Base-by-base conservation (phyloP, 2,329 filamentous ascomycete genomes). In the Xylaria arbuscula region DNA sequence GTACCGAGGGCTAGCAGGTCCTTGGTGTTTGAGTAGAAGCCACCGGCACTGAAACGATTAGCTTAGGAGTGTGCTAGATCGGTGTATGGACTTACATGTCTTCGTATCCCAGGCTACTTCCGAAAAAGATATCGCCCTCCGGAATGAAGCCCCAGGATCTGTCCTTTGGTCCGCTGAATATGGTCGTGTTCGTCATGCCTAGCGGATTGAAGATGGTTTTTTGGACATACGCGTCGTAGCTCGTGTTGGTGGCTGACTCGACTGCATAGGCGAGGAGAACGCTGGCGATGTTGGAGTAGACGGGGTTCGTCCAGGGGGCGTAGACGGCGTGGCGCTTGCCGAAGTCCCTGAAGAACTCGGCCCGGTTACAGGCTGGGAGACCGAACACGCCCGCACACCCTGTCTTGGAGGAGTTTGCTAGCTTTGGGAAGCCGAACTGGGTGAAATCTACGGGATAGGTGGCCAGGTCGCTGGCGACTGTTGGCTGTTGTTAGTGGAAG, bases 11-110 rank as follows among this genome's bases (percentile, higher is more conserved):
- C 66, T 0, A 75, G 70, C 1, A 79, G 65, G 53, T 78, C 76
- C 22, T 70, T 72, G 0, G 75, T 73, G 50, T 76, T 78, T 0
- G 76, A 78, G 70, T 77, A 78, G 53, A 78, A 71, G 17, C 76
- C 76, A 6, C 76, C 74, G 8, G 69, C 73, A 11, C 75, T 70
- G 15, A 1, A 11, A 19, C 24, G 1, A 42, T 62, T 48, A 73
- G 57, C 64, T 64, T 38, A 28, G 7, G 54, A 9, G 34, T 17
- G 11, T 22, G 24, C 3, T 24, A 38, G 19, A 5, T 17, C 2
- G 13, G 17, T 7, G 19, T 3, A 17, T 34, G 13, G 15, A 69
- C 73, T 73, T 55, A 76, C 75, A 72, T 66, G 42, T 77, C 74
- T 60, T 75, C 73, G 32, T 75, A 76, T 32, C 75, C 76, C 1